Percentiles rank a stretch among this genome's conserved stretches.
phyloP scores from a whole-genome alignment of 2,329 filamentous ascomycete species.

The Phaeoacremonium minimum region DNA sequence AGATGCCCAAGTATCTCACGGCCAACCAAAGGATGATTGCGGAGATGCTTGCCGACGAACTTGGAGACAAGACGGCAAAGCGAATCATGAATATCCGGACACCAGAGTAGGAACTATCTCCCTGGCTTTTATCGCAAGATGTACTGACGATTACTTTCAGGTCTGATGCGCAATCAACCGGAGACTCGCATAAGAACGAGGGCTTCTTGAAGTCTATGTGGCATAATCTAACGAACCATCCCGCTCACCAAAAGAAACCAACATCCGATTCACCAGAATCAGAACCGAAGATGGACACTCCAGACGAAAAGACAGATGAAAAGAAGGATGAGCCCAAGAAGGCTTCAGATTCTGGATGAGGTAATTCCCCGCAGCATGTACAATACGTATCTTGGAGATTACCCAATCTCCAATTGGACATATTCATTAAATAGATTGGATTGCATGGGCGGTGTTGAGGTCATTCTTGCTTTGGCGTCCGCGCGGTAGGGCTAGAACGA shows the following conservation, averaged over 20 bases:
- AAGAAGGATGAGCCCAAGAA: conserved; percentile 10
- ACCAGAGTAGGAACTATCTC: conserved; percentile 46
- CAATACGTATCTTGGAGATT: too few relatives aligned
- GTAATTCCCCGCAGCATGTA: conserved; percentile 1
- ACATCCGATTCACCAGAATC: conserved; percentile 16
- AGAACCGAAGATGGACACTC: conserved; percentile 2
- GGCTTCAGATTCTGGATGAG: conserved; percentile 1
- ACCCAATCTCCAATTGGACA: too few relatives aligned
- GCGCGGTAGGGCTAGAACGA: too few relatives aligned
- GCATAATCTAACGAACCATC: conserved; percentile 84
- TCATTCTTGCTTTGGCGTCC: not conserved
- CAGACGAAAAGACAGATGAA: conserved; percentile 13
- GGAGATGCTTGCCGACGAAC: conserved; percentile 95
- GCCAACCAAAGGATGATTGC: conserved; percentile 88
- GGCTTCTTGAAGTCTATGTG: conserved; percentile 91
- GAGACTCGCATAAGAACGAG: conserved; percentile 67
- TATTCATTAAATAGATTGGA: conserved; percentile 8
- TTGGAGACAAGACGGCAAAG: conserved; percentile 88
- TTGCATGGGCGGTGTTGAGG: conserved; percentile 8
- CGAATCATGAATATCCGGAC: conserved; percentile 80
- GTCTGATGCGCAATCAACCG: too few relatives aligned
- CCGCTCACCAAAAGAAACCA: conserved; percentile 41
- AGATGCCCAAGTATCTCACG: conserved; percentile 91
- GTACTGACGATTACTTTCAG: too few relatives aligned
- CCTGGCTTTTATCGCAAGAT: too few relatives aligned